Base-by-base conservation (phyloP, 202 grass and related monocot genomes). In the Elaeis oleifera region DNA sequence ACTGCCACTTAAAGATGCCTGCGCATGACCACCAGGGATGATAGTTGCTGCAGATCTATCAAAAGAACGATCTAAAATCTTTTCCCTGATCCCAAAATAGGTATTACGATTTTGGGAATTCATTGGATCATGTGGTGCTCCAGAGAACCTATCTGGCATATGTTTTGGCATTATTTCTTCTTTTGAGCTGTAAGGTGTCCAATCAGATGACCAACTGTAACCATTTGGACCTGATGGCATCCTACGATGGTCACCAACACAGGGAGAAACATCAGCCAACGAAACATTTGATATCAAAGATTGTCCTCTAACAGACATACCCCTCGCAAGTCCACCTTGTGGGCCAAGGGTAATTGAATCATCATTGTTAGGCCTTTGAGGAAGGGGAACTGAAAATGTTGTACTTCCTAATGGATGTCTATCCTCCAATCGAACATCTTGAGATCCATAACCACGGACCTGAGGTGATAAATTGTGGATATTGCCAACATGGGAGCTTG, bases 261-360 rank as follows among this genome's bases (percentile, higher is more conserved):
- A 68, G 65, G 76, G 54, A 68, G 59, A 53, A 22, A 77, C 71
- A 48, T 71, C 57, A 90, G 52, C 8, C 32, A 11, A 23, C 14
- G 3, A 52, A 1, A 28, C 31, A 54, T 73, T 87, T 60, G 85
- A 86, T 65, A 70, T 51, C 5, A 55, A 70, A 22, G 82, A 62
- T 58, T 92, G 92, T 56, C 88, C 94, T 80, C 80, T 85, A 61
- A 72, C 71, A 74, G 94, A 99, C 94, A 99, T 99, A 49, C 69
- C 85, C 75, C 75, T 80, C 50, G 82, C 94, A 15, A 99, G 77
- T 75, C 88, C 88, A 68, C 94, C 94, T 87, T 94, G 88, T 54
- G 94, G 94, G 51, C 88, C 88, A 77, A 89, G 75, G 19, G 85
- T 99, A 50, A 94, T 70, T 51, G 74, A 18, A 32, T 87, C 94